These are phyloP conservation scores for Asterochloris sp. DNA, from an alignment of 139 green algal genomes.

Conservation along the genomic window DNA sequence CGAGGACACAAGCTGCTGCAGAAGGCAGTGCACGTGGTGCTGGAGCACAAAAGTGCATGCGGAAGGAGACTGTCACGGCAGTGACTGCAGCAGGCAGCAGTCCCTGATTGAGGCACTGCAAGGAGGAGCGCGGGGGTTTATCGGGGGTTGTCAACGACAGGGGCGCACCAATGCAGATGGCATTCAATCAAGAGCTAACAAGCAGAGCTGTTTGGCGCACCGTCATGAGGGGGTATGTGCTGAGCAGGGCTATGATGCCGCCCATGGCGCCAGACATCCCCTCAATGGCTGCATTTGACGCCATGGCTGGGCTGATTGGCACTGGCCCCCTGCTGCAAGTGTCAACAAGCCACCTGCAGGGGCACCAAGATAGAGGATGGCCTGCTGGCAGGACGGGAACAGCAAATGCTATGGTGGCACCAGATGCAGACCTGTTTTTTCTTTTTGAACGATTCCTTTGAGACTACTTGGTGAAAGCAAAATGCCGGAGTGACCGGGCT, in stretches of 20 bases:
- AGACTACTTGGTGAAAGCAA: no score
- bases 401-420: no score
- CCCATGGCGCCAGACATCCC: constrained; percentile 49
- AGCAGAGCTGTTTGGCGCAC: constrained; percentile 23
- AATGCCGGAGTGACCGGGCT: no score
- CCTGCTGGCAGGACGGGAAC: no score
- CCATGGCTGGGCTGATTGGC: constrained; percentile 4
- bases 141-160: no score
- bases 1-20: not conserved
- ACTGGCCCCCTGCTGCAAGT: no score
- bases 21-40: not conserved
- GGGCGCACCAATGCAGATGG: not conserved
- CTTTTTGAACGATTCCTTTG: no score
- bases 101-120: not conserved
- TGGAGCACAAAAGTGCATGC: not conserved
- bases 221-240: constrained; percentile 79
- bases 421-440: no score
- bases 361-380: no score
- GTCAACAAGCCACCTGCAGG: no score
- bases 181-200: constrained; percentile 6
- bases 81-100: not conserved
- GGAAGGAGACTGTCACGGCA: not conserved
- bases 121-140: not conserved
- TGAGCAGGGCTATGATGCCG: constrained; percentile 49
- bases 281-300: constrained; percentile 39